Percentiles rank a stretch among this genome's conserved stretches.
phyloP scores from a whole-genome alignment of 2,329 filamentous ascomycete species.

The Phyllosticta capitalensis region DNA sequence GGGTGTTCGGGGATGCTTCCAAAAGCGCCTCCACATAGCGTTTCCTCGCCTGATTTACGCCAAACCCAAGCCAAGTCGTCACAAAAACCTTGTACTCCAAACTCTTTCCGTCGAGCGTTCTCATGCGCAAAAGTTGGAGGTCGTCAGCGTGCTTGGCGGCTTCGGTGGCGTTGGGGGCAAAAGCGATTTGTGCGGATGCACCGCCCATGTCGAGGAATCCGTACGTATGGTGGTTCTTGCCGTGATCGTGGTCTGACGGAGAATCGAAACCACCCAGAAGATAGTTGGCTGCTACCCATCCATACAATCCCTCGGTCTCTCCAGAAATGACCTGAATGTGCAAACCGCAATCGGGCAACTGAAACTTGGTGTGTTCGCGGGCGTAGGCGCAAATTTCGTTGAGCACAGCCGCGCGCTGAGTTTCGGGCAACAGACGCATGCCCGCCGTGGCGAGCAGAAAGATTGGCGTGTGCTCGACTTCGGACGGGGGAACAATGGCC shows the following conservation, averaged over 20 bases:
- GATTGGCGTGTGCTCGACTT: slow-evolving; percentile 75
- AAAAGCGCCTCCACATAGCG: slow-evolving; percentile 73
- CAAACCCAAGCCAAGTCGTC: slow-evolving; percentile 93
- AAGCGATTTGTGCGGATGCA: slow-evolving; percentile 94
- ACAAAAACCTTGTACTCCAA: slow-evolving; percentile 87
- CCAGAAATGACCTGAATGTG: slow-evolving; percentile 93
- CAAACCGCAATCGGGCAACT: slow-evolving; percentile 76
- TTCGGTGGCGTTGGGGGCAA: slow-evolving; percentile 88
- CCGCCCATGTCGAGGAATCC: slow-evolving; percentile 98
- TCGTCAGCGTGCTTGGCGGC: slow-evolving; percentile 82
- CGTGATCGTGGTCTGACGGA: slow-evolving; percentile 64
- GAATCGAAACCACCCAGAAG: slow-evolving; percentile 82
- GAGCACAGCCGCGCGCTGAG: slow-evolving; percentile 64
- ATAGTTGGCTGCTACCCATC: slow-evolving; percentile 97
- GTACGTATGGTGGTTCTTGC: slow-evolving; percentile 86
- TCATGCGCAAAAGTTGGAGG: slow-evolving; percentile 73
- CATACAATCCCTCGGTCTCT: slow-evolving; percentile 91
- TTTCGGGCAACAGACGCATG: slow-evolving; percentile 72
- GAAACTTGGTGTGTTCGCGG: slow-evolving; percentile 64
- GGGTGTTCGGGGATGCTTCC: slow-evolving; percentile 50
- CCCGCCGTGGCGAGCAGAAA: slow-evolving; percentile 95
- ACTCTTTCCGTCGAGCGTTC: slow-evolving; percentile 67
- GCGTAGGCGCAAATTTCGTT: slow-evolving; percentile 76
- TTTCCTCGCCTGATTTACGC: slow-evolving; percentile 84
- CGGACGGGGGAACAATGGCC: slow-evolving; percentile 63